phyloP scores from a whole-genome alignment of 2,329 filamentous ascomycete genomes.

The Alternaria conjuncta region DNA sequence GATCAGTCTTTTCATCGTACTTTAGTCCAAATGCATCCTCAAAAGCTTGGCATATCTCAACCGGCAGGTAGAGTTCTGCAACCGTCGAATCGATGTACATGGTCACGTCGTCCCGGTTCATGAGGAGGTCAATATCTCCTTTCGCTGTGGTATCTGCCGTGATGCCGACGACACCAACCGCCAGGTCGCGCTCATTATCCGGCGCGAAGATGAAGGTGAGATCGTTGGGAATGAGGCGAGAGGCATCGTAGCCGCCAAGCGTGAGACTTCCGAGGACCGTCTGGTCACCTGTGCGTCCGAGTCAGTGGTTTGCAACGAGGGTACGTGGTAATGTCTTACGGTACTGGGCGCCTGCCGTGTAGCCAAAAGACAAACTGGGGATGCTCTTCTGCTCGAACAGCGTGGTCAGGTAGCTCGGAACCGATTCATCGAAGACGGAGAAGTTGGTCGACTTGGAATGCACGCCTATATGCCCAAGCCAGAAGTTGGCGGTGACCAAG shows the following conservation, averaged over 20 bases:
- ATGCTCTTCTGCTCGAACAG: slow-evolving; percentile 65
- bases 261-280: slow-evolving; percentile 60
- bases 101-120: slow-evolving; percentile 45
- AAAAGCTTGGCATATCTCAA: slow-evolving; percentile 67
- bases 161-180: slow-evolving; percentile 62
- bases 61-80: slow-evolving; percentile 57
- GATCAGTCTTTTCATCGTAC: slow-evolving; percentile 67
- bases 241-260: slow-evolving; percentile 72
- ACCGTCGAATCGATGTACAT: slow-evolving; percentile 58
- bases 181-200: slow-evolving; percentile 64
- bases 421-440: slow-evolving; percentile 60
- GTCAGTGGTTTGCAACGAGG: slow-evolving; percentile 1
- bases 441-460: slow-evolving; percentile 60
- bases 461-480: slow-evolving; percentile 56
- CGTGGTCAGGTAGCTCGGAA: slow-evolving; percentile 58
- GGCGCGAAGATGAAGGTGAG: slow-evolving; percentile 63
- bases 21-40: slow-evolving; percentile 68
- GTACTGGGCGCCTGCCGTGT: slow-evolving; percentile 77
- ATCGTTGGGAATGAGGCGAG: slow-evolving; percentile 67
- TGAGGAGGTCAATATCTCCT: slow-evolving; percentile 45
- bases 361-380: slow-evolving; percentile 76
- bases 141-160: slow-evolving; percentile 37
- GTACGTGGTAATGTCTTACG: slow-evolving; percentile 53
- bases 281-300: slow-evolving; percentile 35
- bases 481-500: slow-evolving; percentile 50